Percentiles rank a stretch among this genome's conserved stretches.
Conservation (phyloP, 768 basidiomycete genomes). For the Jaapia argillacea region DNA sequence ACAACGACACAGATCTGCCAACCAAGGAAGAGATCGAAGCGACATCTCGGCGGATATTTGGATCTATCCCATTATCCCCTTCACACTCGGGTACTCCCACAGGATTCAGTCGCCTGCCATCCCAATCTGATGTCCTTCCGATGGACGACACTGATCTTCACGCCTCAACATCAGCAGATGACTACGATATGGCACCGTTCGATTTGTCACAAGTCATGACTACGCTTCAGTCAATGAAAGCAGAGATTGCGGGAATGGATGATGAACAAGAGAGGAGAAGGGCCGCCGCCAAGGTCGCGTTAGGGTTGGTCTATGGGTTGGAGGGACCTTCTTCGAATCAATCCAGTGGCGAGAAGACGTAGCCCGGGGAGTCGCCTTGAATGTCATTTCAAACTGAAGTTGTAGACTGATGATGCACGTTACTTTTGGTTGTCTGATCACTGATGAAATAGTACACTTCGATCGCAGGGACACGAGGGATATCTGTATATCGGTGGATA, state of each 20-base stretch:
- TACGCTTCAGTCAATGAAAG: slow-evolving; percentile 59
- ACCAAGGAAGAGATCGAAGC: slow-evolving; percentile 19
- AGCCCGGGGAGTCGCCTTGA: no score
- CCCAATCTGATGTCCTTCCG: neutral
- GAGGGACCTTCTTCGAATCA: no score
- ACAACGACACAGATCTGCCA: slow-evolving; percentile 16
- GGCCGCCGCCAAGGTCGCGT: slow-evolving; percentile 63
- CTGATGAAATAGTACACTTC: no score
- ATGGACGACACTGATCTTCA: neutral
- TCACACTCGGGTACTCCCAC: no score
- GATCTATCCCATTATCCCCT: slow-evolving; percentile 2
- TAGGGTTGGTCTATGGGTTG: slow-evolving; percentile 66
- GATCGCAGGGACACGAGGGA: no score
- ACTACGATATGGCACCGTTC: slow-evolving; percentile 20
- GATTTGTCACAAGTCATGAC: slow-evolving; percentile 53
- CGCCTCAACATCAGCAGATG: neutral
- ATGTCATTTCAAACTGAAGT: no score
- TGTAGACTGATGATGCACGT: no score
- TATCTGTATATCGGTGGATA: no score
- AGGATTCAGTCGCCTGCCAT: neutral
- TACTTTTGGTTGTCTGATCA: no score
- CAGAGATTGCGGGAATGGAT: slow-evolving; percentile 60
- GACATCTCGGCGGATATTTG: slow-evolving; percentile 21
- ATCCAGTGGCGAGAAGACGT: no score
- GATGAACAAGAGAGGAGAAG: slow-evolving; percentile 52